A percentile compares a stretch with the other conserved stretches of the same genome.
Conservation (phyloP, 768 basidiomycete genomes). For the Arthromyces matolae region DNA sequence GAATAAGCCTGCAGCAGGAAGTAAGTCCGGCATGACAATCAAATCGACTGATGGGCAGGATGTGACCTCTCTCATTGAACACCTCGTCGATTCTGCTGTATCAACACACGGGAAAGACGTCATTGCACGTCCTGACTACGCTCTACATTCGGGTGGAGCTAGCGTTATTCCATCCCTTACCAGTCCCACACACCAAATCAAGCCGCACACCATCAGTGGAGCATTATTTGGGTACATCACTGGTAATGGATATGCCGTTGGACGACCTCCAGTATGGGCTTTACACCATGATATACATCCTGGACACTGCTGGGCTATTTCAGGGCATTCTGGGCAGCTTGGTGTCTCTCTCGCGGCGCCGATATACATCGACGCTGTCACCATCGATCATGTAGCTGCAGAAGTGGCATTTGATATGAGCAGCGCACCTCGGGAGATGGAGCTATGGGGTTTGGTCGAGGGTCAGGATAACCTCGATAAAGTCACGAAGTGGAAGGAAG, state of each 20-base stretch:
- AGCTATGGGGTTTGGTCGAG: slow-evolving; percentile 89
- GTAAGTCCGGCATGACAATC: slow-evolving; percentile 52
- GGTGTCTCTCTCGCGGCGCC: slow-evolving; percentile 79
- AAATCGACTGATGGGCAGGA: slow-evolving; percentile 75
- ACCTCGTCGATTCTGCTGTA: slow-evolving; percentile 76
- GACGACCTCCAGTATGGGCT: slow-evolving; percentile 81
- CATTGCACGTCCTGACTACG: slow-evolving; percentile 82
- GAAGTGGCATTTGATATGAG: slow-evolving; percentile 81
- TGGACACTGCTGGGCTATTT: slow-evolving; percentile 94
- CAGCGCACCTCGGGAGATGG: slow-evolving; percentile 81
- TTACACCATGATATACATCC: slow-evolving; percentile 81
- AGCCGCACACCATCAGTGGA: slow-evolving; percentile 44
- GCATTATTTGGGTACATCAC: slow-evolving; percentile 55
- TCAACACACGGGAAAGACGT: slow-evolving; percentile 66
- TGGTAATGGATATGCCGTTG: slow-evolving; percentile 58
- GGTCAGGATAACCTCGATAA: slow-evolving; percentile 66
- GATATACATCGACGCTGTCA: slow-evolving; percentile 68
- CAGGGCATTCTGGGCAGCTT: slow-evolving; percentile 72
- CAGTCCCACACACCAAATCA: slow-evolving; percentile 69
- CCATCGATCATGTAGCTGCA: slow-evolving; percentile 83
- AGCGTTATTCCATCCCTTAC: slow-evolving; percentile 80
- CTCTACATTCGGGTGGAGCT: slow-evolving; percentile 79
- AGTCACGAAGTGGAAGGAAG: slow-evolving; percentile 51
- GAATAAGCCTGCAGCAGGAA: slow-evolving; percentile 56
- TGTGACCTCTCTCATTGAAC: slow-evolving; percentile 61